Evolutionary conservation across 1,284 basidiomycete species (phyloP), one percentile per base, ranked within the genome.

Genomic region (Wolfiporia cocos): DNA sequence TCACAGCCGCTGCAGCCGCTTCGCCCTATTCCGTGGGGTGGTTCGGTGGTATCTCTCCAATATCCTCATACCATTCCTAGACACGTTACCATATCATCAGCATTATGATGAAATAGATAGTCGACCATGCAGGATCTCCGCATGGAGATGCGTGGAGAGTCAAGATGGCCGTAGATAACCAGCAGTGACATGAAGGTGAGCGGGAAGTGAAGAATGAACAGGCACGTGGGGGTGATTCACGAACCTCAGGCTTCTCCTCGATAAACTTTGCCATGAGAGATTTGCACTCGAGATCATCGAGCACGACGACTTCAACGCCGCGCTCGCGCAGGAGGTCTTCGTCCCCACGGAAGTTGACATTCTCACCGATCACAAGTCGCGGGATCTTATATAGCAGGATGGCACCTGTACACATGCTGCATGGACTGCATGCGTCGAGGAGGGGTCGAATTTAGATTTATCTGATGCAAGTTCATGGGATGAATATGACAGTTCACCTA

Each of bases 321-420:
- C 63, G 60, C 15, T 53, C 56, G 24, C 62, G 66, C 15, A 81
- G 63, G 12, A 77, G 55, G 5, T 71, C 69, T 48, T 80, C 78
- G 0, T 64, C 68, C 7, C 75, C 75, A 3, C 64, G 47, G 50
- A 69, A 76, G 39, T 65, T 81, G 10, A 41, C 26, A 48, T 78
- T 76, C 53, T 81, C 78, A 5, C 76, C 77, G 34, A 81, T 72
- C 12, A 83, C 77, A 6, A 81, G 70, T 9, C 78, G 69, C 4
- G 73, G 74, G 21, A 81, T 78, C 39, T 69, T 70, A 59, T 78
- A 81, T 3, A 81, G 63, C 18, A 79, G 49, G 28, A 77, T 73
- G 1, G 79, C 73, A 10, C 77, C 78, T 2, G 74, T 69, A 49
- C 80, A 81, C 78, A 80, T 80, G 44, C 61, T 70, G 47, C 80